A percentile compares a stretch with the other conserved stretches of the same genome.
Evolutionary conservation across 2,329 filamentous ascomycete genomes (phyloP).

Genomic region (Aureobasidium musti): DNA sequence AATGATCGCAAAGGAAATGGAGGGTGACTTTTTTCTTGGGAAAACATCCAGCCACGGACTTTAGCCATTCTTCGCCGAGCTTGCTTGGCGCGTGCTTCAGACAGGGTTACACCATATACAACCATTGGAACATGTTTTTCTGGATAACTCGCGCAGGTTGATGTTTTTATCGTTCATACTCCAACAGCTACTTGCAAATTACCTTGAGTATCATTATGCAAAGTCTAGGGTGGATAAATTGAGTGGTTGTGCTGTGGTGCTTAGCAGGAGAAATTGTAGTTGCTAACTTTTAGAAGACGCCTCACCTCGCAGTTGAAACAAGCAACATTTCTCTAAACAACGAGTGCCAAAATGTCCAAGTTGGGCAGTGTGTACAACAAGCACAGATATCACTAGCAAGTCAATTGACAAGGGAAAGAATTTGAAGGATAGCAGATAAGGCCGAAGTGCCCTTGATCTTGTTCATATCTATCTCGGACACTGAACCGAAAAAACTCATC

Average conservation of each 20-base stretch:
- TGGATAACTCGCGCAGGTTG: neutral
- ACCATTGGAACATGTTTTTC: neutral
- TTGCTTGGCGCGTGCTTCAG: neutral
- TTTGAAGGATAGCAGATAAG: constrained; percentile 14
- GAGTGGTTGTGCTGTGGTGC: neutral
- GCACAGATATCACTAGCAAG: neutral
- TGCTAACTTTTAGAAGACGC: neutral
- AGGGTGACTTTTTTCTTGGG: constrained; percentile 10
- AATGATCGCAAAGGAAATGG: neutral
- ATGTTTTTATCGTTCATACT: neutral
- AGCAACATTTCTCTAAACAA: neutral
- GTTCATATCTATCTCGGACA: constrained; percentile 15
- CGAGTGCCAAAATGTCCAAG: neutral
- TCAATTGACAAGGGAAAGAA: neutral
- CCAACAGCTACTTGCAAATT: neutral
- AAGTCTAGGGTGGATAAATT: accelerated
- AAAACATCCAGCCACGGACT: constrained; percentile 12
- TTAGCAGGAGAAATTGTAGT: neutral
- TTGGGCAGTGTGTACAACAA: neutral
- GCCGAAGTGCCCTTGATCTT: neutral
- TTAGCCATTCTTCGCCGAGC: constrained; percentile 7
- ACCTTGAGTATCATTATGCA: neutral
- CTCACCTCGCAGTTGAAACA: neutral
- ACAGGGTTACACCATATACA: neutral
- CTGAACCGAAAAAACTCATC: constrained; percentile 4